Evolutionary conservation across 1,284 basidiomycete genomes (phyloP).

Genomic region (Leccinum pallidistipes): DNA sequence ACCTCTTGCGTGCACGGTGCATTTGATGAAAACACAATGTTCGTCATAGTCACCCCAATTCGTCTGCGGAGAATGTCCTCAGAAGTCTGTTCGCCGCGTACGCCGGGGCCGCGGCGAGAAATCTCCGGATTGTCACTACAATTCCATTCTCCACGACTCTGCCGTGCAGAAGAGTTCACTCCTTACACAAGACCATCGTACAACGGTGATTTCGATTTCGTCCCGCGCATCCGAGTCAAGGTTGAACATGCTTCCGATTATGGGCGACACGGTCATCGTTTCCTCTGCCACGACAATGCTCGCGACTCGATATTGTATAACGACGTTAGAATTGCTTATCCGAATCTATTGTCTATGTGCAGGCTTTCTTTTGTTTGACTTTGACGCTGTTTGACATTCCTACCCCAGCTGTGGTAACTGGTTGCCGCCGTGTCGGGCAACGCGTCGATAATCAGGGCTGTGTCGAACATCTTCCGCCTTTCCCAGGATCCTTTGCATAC

Average conservation of each 20-base stretch:
- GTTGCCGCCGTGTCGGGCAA: slow-evolving; percentile 62
- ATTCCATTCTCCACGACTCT: slow-evolving; percentile 68
- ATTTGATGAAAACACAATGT: too few species aligned
- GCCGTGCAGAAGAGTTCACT: slow-evolving; percentile 51
- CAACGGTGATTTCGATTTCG: slow-evolving; percentile 41
- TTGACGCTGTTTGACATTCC: slow-evolving; percentile 6
- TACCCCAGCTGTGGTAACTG: slow-evolving; percentile 64
- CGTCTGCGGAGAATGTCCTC: slow-evolving; percentile 41
- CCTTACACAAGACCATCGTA: slow-evolving; percentile 41
- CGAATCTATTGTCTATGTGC: slow-evolving; percentile 73
- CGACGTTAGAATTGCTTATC: slow-evolving; percentile 70
- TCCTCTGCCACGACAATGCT: slow-evolving; percentile 81
- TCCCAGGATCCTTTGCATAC: slow-evolving; percentile 55
- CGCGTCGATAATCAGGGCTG: slow-evolving; percentile 57
- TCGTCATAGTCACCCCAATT: too few species aligned
- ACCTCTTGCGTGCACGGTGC: too few species aligned
- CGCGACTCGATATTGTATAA: slow-evolving; percentile 74
- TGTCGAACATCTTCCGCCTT: slow-evolving; percentile 73
- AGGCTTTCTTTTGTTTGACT: slow-evolving; percentile 33
- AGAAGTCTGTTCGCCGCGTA: slow-evolving; percentile 46
- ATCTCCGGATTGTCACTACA: slow-evolving; percentile 59
- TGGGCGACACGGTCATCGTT: slow-evolving; percentile 64
- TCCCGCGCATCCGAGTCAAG: too few species aligned
- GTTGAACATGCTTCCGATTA: slow-evolving; percentile 59
- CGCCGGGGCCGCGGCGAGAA: slow-evolving; percentile 40